Base-by-base conservation (phyloP, 768 basidiomycete genomes). In the Gautieria morchelliformis region DNA sequence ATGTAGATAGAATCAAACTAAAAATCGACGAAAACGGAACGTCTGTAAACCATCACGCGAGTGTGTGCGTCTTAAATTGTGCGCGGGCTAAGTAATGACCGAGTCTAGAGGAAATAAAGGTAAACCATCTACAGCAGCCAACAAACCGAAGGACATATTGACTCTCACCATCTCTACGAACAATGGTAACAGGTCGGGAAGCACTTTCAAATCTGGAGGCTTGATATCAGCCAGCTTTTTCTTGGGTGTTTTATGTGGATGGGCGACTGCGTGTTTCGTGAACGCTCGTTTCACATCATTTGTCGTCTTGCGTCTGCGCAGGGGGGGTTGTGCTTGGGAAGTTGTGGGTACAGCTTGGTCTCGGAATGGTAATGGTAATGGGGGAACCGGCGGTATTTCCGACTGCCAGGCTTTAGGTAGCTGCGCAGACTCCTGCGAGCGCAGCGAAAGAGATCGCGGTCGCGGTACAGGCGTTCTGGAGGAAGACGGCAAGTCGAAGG, bases 111-210 rank as follows among this genome's bases (percentile, higher is more conserved):
- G 27, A 42, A n/a, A 8, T 3, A 59, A 33, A 17, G 3, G 14
- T 17, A 6, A 20, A 39, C n/a, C 40, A 22, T 7, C 51, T 22
- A 30, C 40, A 19, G 42, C 35, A 37, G 42, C 8, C 42, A 44
- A 44, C 33, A 33, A 19, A 33, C 4, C 8, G 44, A 30, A 49
- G 51, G 35, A 56, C 33, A 46, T 40, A 55, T 20, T 27, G 32
- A 27, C 17, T 71, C 83, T 66, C 60, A 96, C 93, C 79, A 97
- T 83, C 72, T 98, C 96, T 45, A 87, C 79, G 68, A 98, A 97
- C 27, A 98, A 63, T 1, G 95, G 93, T 39, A 96, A 72, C 20
- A 99, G 68, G 59, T 82, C 76, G n/a, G 90, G 87, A 52, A 98
- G 81, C 64, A 85, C 78, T 48, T 75, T 71, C 48, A 97, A 73